These are phyloP conservation scores for Trichopus zeylanicus DNA, from an alignment of 116 monocot species.

Conservation along the genomic window DNA sequence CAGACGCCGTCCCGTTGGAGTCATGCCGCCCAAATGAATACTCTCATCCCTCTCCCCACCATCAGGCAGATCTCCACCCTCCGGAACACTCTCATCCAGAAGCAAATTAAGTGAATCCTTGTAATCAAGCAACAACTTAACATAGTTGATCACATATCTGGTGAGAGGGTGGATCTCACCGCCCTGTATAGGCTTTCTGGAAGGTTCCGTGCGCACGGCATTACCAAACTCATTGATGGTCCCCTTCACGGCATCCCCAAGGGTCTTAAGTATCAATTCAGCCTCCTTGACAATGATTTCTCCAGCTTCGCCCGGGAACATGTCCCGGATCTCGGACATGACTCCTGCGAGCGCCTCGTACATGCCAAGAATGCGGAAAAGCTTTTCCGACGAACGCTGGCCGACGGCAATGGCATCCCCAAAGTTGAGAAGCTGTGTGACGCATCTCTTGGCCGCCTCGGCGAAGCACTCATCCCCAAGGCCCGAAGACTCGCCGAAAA, in stretches of 20 bases:
- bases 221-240: conserved; percentile 53
- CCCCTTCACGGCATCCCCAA: conserved; percentile 55
- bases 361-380: conserved; percentile 76
- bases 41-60: too few species aligned
- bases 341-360: conserved; percentile 54
- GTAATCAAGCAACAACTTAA: too few species aligned
- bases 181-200: conserved; percentile 36
- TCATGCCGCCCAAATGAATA: conserved; percentile 17
- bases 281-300: conserved; percentile 45
- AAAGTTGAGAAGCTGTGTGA: conserved; percentile 70
- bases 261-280: conserved; percentile 31
- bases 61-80: too few species aligned
- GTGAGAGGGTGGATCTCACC: conserved; percentile 31
- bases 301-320: conserved; percentile 30
- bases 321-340: conserved; percentile 31
- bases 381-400: conserved; percentile 58
- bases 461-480: conserved; percentile 53
- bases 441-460: conserved; percentile 50
- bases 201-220: conserved; percentile 42
- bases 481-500: conserved; percentile 25
- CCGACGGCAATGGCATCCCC: conserved; percentile 65
- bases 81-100: too few species aligned
- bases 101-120: too few species aligned
- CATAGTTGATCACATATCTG: too few species aligned
- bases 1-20: conserved; percentile 14